Percentiles rank a stretch among this genome's conserved stretches.
phyloP scores from a whole-genome alignment of 352 stramenopile species.

The Pythium aphanidermatum region DNA sequence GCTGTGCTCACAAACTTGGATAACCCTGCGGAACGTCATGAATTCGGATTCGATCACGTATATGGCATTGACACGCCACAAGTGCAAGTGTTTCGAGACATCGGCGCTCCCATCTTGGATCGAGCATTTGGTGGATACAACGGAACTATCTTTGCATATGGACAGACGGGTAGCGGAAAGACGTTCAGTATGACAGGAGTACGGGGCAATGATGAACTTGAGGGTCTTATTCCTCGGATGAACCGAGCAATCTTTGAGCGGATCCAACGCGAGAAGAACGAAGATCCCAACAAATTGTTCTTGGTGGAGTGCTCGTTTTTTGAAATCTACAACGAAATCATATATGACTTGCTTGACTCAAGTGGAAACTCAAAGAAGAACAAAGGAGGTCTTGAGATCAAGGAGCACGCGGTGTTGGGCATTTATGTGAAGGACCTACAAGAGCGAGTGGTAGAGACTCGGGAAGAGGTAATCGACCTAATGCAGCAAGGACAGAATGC shows the following conservation, averaged over 20 bases:
- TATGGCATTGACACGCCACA: constrained; percentile 80
- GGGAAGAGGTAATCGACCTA: constrained; percentile 80
- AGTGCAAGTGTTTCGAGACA: constrained; percentile 68
- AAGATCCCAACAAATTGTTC: constrained; percentile 76
- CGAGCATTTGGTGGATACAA: constrained; percentile 85
- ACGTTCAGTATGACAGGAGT: constrained; percentile 88
- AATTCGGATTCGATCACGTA: constrained; percentile 88
- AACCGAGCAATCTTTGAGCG: constrained; percentile 89
- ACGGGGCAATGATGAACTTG: constrained; percentile 41
- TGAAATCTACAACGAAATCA: constrained; percentile 96
- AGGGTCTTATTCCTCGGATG: constrained; percentile 90
- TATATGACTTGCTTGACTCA: constrained; percentile 91
- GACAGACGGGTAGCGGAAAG: constrained; percentile 84
- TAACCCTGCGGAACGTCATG: constrained; percentile 67
- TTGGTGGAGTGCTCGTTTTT: constrained; percentile 92
- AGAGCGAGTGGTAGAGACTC: constrained; percentile 81
- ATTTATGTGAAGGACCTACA: constrained; percentile 93
- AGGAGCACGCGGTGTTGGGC: constrained; percentile 91
- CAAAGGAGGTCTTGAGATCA: constrained; percentile 89
- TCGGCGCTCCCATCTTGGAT: constrained; percentile 73
- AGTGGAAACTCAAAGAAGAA: constrained; percentile 84
- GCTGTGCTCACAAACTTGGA: constrained; percentile 81
- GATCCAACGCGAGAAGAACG: constrained; percentile 52
- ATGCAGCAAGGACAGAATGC: constrained; percentile 65
- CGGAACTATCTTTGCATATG: constrained; percentile 88